Evolutionary conservation across 2,329 filamentous ascomycete genomes (phyloP).

Genomic region (Drechslerella stenobrocha): DNA sequence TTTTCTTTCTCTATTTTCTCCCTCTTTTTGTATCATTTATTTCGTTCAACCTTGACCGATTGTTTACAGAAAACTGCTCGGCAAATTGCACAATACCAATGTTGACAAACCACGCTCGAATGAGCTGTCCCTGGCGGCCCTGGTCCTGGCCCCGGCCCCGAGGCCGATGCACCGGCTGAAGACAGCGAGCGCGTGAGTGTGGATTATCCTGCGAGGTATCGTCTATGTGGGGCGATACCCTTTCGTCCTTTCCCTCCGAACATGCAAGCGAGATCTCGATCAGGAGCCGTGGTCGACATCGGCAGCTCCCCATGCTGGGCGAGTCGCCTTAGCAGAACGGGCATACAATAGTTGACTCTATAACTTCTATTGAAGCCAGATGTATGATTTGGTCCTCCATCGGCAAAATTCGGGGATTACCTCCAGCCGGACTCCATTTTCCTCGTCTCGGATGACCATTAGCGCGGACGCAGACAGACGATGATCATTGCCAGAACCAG

Average conservation of each 20-base stretch:
- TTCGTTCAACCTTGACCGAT: no score
- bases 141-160: not conserved
- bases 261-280: no score
- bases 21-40: no score
- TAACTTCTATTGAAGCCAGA: no score
- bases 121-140: not conserved
- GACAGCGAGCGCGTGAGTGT: conserved; percentile 9
- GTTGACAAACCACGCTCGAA: conserved; percentile 10
- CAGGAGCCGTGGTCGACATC: no score
- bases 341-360: no score
- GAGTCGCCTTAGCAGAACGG: no score
- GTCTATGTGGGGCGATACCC: not conserved
- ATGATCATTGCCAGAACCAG: conserved; percentile 30
- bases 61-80: conserved; percentile 14
- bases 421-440: not conserved
- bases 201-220: not conserved
- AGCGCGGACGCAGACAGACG: not conserved
- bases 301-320: not conserved
- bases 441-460: not conserved
- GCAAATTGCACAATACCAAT: conserved; percentile 11
- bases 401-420: conserved; percentile 44
- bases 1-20: no score
- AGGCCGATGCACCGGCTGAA: not conserved
- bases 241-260: not conserved
- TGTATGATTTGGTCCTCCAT: no score